Conservation (phyloP, 1,139 yeast species). For the Keqinozyma sinolaborantium region DNA sequence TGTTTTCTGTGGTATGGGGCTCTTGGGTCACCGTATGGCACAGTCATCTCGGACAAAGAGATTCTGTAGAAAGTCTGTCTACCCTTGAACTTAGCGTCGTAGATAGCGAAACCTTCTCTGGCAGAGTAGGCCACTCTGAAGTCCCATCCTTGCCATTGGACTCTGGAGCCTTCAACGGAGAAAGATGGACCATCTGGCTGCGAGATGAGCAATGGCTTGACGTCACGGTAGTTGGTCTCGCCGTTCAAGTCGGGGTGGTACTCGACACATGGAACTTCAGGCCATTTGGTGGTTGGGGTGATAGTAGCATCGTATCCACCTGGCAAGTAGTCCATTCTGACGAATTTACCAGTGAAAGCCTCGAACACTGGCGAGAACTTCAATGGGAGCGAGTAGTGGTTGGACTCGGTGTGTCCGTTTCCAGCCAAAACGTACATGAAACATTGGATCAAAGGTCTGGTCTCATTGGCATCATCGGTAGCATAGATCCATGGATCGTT, state of each 20-base stretch:
- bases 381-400: constrained; percentile 81
- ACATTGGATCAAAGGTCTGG: constrained; percentile 64
- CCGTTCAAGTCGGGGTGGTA: constrained; percentile 74
- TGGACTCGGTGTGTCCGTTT: constrained; percentile 70
- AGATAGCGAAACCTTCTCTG: constrained; percentile 82
- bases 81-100: constrained; percentile 77
- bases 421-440: constrained; percentile 75
- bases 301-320: constrained; percentile 64
- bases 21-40: constrained; percentile 89
- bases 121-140: constrained; percentile 71
- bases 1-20: constrained; percentile 90
- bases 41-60: constrained; percentile 85
- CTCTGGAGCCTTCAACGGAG: constrained; percentile 56
- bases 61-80: constrained; percentile 78
- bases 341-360: constrained; percentile 57
- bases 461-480: constrained; percentile 61
- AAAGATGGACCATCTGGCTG: constrained; percentile 91
- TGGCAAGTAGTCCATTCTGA: constrained; percentile 79
- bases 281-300: constrained; percentile 60
- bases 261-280: constrained; percentile 58
- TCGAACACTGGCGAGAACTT: constrained; percentile 82
- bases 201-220: constrained; percentile 70
- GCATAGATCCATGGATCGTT: constrained; percentile 92
- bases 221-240: constrained; percentile 48
- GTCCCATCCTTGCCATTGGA: constrained; percentile 89